These are phyloP conservation scores for Tremella mesenterica DNA, from an alignment of 768 basidiomycete species.

Conservation along the genomic window DNA sequence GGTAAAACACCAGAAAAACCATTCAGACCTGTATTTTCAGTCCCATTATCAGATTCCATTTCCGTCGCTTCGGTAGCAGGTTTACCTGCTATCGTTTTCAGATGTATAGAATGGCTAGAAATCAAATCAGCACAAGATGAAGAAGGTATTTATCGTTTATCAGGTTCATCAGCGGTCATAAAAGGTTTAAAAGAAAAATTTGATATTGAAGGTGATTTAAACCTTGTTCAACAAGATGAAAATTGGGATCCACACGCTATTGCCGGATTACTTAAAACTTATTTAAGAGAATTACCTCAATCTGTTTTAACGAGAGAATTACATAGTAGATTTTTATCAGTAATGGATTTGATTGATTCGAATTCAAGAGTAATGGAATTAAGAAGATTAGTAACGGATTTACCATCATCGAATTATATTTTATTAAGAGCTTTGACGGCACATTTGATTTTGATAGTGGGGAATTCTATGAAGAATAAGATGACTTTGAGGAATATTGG, in stretches of 20 bases:
- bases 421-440: conserved; percentile 87
- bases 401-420: conserved; percentile 88
- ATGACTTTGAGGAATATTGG: conserved; percentile 99
- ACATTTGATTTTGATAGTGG: conserved; percentile 88
- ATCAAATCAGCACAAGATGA: conserved; percentile 88
- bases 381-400: conserved; percentile 69
- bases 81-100: conserved; percentile 87
- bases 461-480: conserved; percentile 82
- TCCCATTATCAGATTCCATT: conserved; percentile 75
- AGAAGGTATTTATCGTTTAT: conserved; percentile 94
- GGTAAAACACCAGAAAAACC: conserved; percentile 50
- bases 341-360: conserved; percentile 83
- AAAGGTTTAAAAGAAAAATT: conserved; percentile 87
- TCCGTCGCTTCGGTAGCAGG: conserved; percentile 81
- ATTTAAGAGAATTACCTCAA: conserved; percentile 82
- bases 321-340: conserved; percentile 79
- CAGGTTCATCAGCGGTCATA: conserved; percentile 89
- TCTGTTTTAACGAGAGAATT: conserved; percentile 87
- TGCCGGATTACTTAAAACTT: conserved; percentile 86
- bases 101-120: conserved; percentile 90
- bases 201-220: conserved; percentile 91
- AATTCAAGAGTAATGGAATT: conserved; percentile 83
- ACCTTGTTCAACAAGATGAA: conserved; percentile 76
- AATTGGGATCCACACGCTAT: conserved; percentile 98
- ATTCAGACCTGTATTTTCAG: conserved; percentile 71